These are phyloP conservation scores for Daldinia sp. DNA, from an alignment of 2,329 filamentous ascomycete genomes.

Conservation along the genomic window DNA sequence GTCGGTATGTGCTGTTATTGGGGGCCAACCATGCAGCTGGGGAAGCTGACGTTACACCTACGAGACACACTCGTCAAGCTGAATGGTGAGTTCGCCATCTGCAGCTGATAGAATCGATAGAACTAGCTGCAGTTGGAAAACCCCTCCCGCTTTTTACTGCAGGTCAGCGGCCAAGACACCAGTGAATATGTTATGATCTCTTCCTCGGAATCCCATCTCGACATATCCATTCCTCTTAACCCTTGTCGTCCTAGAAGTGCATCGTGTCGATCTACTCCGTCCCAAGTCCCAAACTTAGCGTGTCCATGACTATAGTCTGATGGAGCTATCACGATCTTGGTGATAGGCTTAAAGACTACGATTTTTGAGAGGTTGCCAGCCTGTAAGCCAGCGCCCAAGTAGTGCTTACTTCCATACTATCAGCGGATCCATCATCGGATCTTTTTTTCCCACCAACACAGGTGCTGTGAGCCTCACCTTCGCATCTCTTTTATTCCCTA, in stretches of 20 bases:
- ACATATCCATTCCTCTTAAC: constrained; percentile 38
- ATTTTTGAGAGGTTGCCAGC: constrained; percentile 29
- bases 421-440: constrained; percentile 9
- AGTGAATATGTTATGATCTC: constrained; percentile 34
- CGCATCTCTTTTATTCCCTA: constrained; percentile 3
- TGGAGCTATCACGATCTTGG: constrained; percentile 31
- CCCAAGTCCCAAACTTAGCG: constrained; percentile 25
- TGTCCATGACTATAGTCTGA: constrained; percentile 26
- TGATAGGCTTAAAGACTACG: constrained; percentile 14
- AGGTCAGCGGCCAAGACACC: constrained; percentile 12
- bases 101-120: constrained; percentile 22
- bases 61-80: constrained; percentile 34
- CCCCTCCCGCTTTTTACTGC: constrained; percentile 35
- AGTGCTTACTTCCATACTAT: constrained; percentile 37
- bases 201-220: constrained; percentile 40
- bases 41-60: constrained; percentile 36
- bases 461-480: constrained; percentile 23
- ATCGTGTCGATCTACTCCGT: constrained; percentile 32
- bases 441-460: constrained; percentile 28
- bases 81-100: constrained; percentile 33
- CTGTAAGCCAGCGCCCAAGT: constrained; percentile 23
- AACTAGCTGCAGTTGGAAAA: constrained; percentile 27
- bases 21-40: constrained; percentile 32
- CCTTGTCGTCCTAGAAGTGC: constrained; percentile 26
- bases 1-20: constrained; percentile 26